Evolutionary conservation across 208 protist genomes (phyloP), one percentile per base, ranked within the genome.

Genomic region (Novymonas esmeraldas): DNA sequence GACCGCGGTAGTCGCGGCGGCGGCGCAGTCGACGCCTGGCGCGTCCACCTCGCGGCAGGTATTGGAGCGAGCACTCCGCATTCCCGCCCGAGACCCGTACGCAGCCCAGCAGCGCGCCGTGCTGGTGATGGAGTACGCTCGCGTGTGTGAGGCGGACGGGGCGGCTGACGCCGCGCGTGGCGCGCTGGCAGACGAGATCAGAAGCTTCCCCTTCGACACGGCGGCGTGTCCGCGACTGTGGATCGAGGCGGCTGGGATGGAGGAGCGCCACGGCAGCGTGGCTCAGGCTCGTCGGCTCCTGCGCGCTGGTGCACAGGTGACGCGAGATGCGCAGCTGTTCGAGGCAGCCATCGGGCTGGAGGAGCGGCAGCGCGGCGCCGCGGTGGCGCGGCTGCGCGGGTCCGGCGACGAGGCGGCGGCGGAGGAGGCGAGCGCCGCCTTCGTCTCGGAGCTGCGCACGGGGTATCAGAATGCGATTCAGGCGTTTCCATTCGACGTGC

Each of bases 51-150:
- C 70, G 39, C n/a, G 69, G n/a, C 42, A 64, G 50, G 58, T 69
- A 1, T 52, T 79, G 31, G 20, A 42, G 50, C 60, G 73, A 6
- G 66, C 54, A 34, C 62, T 76, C 1, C 41, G 58, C 16, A 73
- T 77, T 18, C 75, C 82, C 50, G 70, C 45, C 6, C 28, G 36
- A 54, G 69, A 80, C 54, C 59, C 73, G 10, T 78, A 77, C 68
- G 45, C 62, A 5, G 79, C 80, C 5, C 90, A 95, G 65, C 82
- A 86, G 57, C 78, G 77, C 16, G 87, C 87, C 7, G 82, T 94
- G 54, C 63, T 96, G 0, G 65, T 85, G 6, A 90, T 90, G 77
- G 86, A 85, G 67, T 90, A 84, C 55, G 88, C 91, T 29, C 81
- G 79, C 31, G 46, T 50, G 33, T 66, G 70, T 16, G 79, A 84